Percentiles rank a stretch among this genome's conserved stretches.
These are phyloP conservation scores for Aureoboletus auriporus DNA, from an alignment of 768 basidiomycete genomes.

Conservation along the genomic window DNA sequence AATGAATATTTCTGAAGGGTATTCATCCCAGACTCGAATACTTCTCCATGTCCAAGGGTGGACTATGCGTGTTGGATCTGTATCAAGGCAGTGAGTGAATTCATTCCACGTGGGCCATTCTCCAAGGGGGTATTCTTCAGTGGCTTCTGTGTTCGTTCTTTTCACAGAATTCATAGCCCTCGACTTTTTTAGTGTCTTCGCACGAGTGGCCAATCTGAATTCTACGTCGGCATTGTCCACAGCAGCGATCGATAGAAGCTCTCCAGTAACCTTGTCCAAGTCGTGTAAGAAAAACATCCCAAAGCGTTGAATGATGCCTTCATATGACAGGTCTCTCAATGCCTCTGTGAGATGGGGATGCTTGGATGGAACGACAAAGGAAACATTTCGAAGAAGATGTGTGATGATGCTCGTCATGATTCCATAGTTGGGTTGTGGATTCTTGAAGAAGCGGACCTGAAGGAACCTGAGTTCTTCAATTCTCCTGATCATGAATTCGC, in stretches of 20 bases:
- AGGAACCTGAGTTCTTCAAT: background rate
- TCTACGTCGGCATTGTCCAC: background rate
- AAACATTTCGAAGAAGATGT: slow-evolving; percentile 3
- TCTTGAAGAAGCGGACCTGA: slow-evolving; percentile 5
- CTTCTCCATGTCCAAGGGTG: background rate
- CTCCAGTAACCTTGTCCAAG: slow-evolving; percentile 3
- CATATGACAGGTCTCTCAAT: background rate
- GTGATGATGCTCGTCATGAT: slow-evolving; percentile 5
- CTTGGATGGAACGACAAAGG: background rate
- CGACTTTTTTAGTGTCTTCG: background rate
- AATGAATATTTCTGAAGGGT: background rate
- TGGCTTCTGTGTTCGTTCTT: background rate
- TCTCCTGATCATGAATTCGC: slow-evolving; percentile 1
- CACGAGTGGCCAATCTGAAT: background rate
- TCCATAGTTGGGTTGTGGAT: background rate
- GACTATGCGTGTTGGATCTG: background rate
- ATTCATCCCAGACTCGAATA: background rate
- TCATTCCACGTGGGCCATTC: slow-evolving; percentile 7
- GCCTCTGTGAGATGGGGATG: background rate
- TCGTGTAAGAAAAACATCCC: slow-evolving; percentile 8
- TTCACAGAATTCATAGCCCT: background rate
- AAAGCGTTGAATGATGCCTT: slow-evolving; percentile 3
- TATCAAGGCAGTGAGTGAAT: background rate
- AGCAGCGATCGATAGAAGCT: background rate
- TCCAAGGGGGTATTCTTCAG: background rate